phyloP scores from a whole-genome alignment of 2,329 filamentous ascomycete genomes.

The Fusarium sp. region DNA sequence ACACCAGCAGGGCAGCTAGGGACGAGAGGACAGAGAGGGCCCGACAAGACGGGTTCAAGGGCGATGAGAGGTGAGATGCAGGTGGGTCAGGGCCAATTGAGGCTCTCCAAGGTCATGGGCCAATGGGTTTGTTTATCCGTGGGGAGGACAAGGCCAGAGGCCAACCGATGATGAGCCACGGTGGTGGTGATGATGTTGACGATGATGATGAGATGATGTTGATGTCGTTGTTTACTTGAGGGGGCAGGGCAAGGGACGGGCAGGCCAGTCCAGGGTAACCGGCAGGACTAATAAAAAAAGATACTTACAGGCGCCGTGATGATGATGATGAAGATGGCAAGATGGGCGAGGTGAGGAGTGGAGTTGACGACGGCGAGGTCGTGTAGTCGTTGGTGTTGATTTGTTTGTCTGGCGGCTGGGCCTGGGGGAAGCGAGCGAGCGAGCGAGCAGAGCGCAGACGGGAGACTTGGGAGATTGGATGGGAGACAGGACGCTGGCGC shows the following conservation, averaged over 20 bases:
- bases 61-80: constrained; percentile 18
- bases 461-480: constrained; percentile 42
- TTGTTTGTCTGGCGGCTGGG: constrained; percentile 40
- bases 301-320: constrained; percentile 45
- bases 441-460: no score
- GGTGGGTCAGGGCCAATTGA: constrained; percentile 50
- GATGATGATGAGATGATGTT: constrained; percentile 28
- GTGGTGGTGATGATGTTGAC: background rate
- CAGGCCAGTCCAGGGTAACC: constrained; percentile 36
- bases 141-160: constrained; percentile 14
- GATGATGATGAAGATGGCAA: constrained; percentile 44
- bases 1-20: constrained; percentile 26
- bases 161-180: constrained; percentile 7
- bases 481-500: constrained; percentile 1
- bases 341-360: constrained; percentile 44
- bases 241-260: background rate
- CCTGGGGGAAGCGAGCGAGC: constrained; percentile 17
- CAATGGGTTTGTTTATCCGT: constrained; percentile 59
- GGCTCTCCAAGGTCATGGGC: constrained; percentile 48
- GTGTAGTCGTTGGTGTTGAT: constrained; percentile 41
- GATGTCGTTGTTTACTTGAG: constrained; percentile 22
- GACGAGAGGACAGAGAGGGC: constrained; percentile 16
- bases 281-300: constrained; percentile 2
- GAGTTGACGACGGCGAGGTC: constrained; percentile 37
- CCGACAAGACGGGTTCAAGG: constrained; percentile 32